Percentiles rank a stretch among this genome's conserved stretches.
Conservation (phyloP, 495 filamentous ascomycete genomes). For the Neurospora pannonica region DNA sequence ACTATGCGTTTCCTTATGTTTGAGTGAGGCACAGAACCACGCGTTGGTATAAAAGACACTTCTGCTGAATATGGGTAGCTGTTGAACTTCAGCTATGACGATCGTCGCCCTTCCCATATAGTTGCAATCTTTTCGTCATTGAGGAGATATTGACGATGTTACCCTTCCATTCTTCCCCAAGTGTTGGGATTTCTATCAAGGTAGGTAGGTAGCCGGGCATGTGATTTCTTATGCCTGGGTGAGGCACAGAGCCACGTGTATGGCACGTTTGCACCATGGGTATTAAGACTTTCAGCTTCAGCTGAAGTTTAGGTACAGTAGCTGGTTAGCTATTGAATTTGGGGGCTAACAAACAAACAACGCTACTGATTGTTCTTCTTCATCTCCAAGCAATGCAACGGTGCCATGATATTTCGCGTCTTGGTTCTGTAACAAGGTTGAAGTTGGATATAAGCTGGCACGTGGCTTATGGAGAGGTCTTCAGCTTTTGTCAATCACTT, state of each 20-base stretch:
- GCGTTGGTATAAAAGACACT: background rate
- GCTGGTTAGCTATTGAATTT: background rate
- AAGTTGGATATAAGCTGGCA: background rate
- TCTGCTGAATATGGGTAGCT: background rate
- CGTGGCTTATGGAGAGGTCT: too few relatives aligned
- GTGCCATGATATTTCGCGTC: background rate
- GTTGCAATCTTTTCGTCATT: too few relatives aligned
- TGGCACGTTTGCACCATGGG: background rate
- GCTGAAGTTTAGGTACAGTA: background rate
- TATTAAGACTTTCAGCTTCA: background rate
- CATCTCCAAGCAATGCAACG: background rate
- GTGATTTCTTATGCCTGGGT: background rate
- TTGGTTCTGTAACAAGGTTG: background rate
- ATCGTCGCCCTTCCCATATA: background rate
- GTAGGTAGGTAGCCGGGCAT: too few relatives aligned
- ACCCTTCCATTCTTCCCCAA: background rate
- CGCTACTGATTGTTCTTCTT: background rate
- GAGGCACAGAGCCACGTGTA: background rate
- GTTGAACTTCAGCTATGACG: background rate
- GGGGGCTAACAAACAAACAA: background rate
- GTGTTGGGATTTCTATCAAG: too few relatives aligned
- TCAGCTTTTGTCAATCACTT: background rate
- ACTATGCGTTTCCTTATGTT: too few relatives aligned
- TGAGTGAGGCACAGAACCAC: background rate
- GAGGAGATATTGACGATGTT: too few relatives aligned